These are phyloP conservation scores for Reticulascus tulasneorum DNA, from an alignment of 2,329 filamentous ascomycete species.

Conservation along the genomic window DNA sequence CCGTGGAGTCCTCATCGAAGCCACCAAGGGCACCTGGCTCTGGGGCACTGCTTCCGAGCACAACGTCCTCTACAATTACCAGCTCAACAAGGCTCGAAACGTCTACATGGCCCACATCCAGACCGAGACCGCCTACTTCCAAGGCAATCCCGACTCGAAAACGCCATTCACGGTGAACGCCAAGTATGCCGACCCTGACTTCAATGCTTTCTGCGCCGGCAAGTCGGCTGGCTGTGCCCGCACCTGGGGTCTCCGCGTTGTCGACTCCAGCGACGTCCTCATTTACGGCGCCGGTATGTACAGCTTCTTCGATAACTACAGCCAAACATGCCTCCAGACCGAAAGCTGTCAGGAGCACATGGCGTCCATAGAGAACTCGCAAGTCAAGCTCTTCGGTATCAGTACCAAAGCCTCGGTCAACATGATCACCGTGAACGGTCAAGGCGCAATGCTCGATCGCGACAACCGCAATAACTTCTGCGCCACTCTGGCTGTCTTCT, in stretches of 20 bases:
- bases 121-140: conserved; percentile 85
- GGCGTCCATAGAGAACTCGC: conserved; percentile 63
- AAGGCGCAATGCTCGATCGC: conserved; percentile 46
- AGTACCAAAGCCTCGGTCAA: conserved; percentile 72
- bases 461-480: conserved; percentile 66
- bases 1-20: conserved; percentile 78
- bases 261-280: conserved; percentile 62
- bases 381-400: conserved; percentile 61
- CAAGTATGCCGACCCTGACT: conserved; percentile 64
- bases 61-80: conserved; percentile 75
- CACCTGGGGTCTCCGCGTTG: conserved; percentile 71
- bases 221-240: conserved; percentile 54
- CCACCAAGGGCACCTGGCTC: conserved; percentile 70
- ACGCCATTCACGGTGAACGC: conserved; percentile 58
- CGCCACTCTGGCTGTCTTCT: conserved; percentile 54
- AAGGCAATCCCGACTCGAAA: conserved; percentile 73
- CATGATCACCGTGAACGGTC: conserved; percentile 64
- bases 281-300: conserved; percentile 74
- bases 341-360: conserved; percentile 77
- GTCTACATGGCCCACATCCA: conserved; percentile 83
- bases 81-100: conserved; percentile 71
- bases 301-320: conserved; percentile 81
- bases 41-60: conserved; percentile 72
- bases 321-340: conserved; percentile 61
- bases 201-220: conserved; percentile 50